phyloP scores from a whole-genome alignment of 2,329 filamentous ascomycete genomes.

The Fusarium denticulatum region DNA sequence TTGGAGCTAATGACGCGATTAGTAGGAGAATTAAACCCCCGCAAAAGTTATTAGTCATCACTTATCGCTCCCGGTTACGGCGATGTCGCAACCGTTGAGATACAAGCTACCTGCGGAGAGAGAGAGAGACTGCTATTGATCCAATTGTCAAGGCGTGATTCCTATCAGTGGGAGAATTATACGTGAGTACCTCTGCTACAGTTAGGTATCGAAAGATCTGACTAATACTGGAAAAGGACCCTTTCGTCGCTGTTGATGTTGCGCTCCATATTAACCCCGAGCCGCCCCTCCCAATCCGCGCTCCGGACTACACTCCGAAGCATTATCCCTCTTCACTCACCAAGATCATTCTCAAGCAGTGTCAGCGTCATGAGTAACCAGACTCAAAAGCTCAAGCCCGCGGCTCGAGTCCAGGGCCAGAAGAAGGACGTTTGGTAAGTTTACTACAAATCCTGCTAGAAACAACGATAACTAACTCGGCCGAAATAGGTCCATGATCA shows the following conservation, averaged over 20 bases:
- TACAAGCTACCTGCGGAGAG: not conserved
- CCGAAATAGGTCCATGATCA: slow-evolving; percentile 67
- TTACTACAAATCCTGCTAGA: not conserved
- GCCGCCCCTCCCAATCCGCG: slow-evolving; percentile 25
- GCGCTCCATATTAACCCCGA: slow-evolving; percentile 41
- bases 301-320: slow-evolving; percentile 35
- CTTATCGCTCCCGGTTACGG: slow-evolving; percentile 27
- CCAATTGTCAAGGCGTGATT: slow-evolving; percentile 11
- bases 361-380: slow-evolving; percentile 52
- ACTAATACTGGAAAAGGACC: slow-evolving; percentile 17
- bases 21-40: slow-evolving; percentile 2
- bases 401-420: slow-evolving; percentile 59
- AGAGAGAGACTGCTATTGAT: not conserved
- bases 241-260: slow-evolving; percentile 37
- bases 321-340: slow-evolving; percentile 29
- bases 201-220: not conserved
- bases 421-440: slow-evolving; percentile 64
- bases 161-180: not conserved
- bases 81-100: slow-evolving; percentile 39
- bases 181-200: not conserved
- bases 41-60: slow-evolving; percentile 38
- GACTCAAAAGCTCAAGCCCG: slow-evolving; percentile 60
- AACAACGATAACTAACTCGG: slow-evolving; percentile 2
- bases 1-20: slow-evolving; percentile 41
- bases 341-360: slow-evolving; percentile 33